phyloP scores from a whole-genome alignment of 805 yeast genomes.

The Candida suzukii region DNA sequence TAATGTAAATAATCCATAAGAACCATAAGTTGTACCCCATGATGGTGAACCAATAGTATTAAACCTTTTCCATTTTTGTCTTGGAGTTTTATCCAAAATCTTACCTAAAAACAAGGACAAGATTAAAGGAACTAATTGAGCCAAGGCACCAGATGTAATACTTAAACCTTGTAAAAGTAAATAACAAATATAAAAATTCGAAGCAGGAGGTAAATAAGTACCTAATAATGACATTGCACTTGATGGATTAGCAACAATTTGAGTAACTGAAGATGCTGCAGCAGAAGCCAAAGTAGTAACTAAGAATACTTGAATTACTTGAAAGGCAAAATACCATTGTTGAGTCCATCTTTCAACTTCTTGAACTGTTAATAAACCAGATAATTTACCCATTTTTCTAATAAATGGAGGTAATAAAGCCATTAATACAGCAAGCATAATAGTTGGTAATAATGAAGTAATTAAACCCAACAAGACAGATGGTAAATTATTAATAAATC shows the following conservation, averaged over 20 bases:
- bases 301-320: constrained; percentile 82
- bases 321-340: constrained; percentile 84
- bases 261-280: constrained; percentile 70
- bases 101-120: constrained; percentile 65
- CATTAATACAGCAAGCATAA: constrained; percentile 77
- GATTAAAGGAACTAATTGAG: constrained; percentile 69
- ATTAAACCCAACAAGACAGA: constrained; percentile 65
- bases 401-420: constrained; percentile 80
- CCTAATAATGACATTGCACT: constrained; percentile 73
- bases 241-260: constrained; percentile 58
- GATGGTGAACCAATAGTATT: constrained; percentile 57
- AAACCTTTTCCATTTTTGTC: constrained; percentile 82
- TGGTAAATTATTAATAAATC: constrained; percentile 74
- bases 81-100: constrained; percentile 78
- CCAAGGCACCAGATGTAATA: constrained; percentile 65
- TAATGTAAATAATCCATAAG: constrained; percentile 65
- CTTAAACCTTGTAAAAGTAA: constrained; percentile 77
- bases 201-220: constrained; percentile 75
- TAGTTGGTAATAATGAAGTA: constrained; percentile 82
- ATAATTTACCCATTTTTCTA: constrained; percentile 62
- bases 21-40: constrained; percentile 82
- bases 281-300: constrained; percentile 82
- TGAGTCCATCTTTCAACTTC: constrained; percentile 78
- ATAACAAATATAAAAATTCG: constrained; percentile 84
- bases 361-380: constrained; percentile 69